Percentiles rank a stretch among this genome's conserved stretches.
Conservation (phyloP, 2,329 filamentous ascomycete genomes). For the Trichoderma brevicompactum region DNA sequence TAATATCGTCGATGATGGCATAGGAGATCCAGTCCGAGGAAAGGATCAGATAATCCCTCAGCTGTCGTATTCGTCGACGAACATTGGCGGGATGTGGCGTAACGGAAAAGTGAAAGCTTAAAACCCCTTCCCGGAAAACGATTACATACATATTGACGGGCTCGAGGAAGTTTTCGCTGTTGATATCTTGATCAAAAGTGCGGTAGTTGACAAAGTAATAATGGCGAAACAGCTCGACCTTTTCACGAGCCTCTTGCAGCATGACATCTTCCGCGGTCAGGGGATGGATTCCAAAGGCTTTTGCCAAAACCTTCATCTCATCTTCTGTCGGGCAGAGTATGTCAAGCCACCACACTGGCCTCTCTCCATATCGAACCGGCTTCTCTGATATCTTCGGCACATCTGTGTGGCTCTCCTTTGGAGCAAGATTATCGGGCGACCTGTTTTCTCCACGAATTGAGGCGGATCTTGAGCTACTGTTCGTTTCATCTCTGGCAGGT, state of each 20-base stretch:
- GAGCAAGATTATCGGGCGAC: constrained; percentile 40
- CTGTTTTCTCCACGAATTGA: constrained; percentile 53
- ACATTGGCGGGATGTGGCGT: constrained; percentile 97
- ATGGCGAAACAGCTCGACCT: constrained; percentile 94
- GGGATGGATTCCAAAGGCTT: constrained; percentile 93
- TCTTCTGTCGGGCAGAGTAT: constrained; percentile 87
- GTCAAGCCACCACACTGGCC: constrained; percentile 97
- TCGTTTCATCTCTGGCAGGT: constrained; percentile 34
- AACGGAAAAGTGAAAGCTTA: constrained; percentile 97
- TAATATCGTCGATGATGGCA: constrained; percentile 97
- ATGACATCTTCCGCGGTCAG: constrained; percentile 96
- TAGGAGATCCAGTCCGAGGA: constrained; percentile 99
- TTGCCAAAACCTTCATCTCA: constrained; percentile 93
- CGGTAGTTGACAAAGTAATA: constrained; percentile 99
- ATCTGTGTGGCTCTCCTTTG: constrained; percentile 32
- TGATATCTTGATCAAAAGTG: constrained; percentile 92
- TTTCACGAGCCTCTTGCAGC: constrained; percentile 95
- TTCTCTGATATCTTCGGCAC: constrained; percentile 42
- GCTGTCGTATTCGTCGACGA: constrained; percentile 85
- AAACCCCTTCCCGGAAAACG: constrained; percentile 91
- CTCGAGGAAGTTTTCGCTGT: constrained; percentile 87
- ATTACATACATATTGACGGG: constrained; percentile 98
- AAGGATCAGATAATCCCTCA: constrained; percentile 90
- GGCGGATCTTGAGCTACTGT: constrained; percentile 29
- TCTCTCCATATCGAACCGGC: constrained; percentile 69